phyloP scores from a whole-genome alignment of 163 green algal species.

The Volvox carteri region DNA sequence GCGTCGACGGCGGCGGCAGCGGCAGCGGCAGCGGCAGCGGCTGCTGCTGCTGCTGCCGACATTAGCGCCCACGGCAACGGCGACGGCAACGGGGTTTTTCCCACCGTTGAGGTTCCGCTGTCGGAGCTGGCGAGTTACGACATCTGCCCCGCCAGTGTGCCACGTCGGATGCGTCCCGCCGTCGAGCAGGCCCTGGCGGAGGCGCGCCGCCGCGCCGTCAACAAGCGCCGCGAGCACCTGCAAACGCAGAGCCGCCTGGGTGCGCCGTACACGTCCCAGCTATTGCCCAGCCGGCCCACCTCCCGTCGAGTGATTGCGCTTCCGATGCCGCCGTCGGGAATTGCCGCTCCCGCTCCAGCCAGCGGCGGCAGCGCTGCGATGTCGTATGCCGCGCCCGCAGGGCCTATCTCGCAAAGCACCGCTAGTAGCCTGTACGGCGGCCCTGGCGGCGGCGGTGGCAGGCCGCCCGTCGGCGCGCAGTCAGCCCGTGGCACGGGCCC shows the following conservation, averaged over 20 bases:
- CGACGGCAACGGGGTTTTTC: neutral
- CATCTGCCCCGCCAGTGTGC: conserved; percentile 14
- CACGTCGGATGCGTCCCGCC: conserved; percentile 29
- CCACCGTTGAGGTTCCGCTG: conserved; percentile 22
- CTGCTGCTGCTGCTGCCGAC: neutral
- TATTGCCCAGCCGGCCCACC: neutral
- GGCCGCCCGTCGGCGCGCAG: neutral
- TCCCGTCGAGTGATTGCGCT: neutral
- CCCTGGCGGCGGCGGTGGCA: neutral
- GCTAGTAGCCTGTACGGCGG: neutral
- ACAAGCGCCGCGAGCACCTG: neutral
- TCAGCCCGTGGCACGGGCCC: neutral
- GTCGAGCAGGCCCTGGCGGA: conserved; percentile 14
- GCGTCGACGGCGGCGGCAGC: neutral
- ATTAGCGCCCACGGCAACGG: neutral
- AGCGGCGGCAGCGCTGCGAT: neutral
- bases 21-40: neutral
- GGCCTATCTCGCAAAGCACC: neutral
- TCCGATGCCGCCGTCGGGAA: neutral
- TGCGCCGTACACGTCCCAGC: neutral
- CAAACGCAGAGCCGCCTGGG: conserved; percentile 34
- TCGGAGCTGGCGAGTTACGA: conserved; percentile 20
- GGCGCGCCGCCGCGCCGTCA: neutral
- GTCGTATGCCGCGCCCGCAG: neutral
- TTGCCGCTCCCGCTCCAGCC: neutral